Evolutionary conservation across 2,329 filamentous ascomycete genomes (phyloP), one percentile per base, ranked within the genome.

Genomic region (Cytospora piceicola): DNA sequence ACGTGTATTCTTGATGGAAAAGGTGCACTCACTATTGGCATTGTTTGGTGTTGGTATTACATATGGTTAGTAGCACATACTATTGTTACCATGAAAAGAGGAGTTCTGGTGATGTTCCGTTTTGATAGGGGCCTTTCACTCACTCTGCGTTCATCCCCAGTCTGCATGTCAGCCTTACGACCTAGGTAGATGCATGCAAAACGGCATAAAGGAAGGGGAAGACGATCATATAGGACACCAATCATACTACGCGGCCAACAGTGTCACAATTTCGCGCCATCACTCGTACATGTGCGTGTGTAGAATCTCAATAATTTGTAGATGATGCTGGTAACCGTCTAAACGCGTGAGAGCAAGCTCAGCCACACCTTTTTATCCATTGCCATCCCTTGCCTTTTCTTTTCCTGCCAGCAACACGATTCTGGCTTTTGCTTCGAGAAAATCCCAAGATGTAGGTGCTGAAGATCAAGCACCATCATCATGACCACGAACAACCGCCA

Each of bases 1-100:
- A 63, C 15, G 14, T 12, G 24, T 49, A 12, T 49, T 24, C n/a
- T 49, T 24, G 8, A 49, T 14, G 12, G 34, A 11, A 24, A 49
- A 8, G n/a, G 46, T 9, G 46, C 46, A 22, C 46, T 49, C 46
- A 11, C 46, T 57, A 36, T 51, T 63, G 39, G 22, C 24, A 62
- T 27, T 49, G 27, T 30, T 55, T 54, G 60, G 60, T 53, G 60
- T 63, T 63, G 55, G 39, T 53, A 63, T 51, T n/a, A 63, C 49
- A 49, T 24, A 24, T 14, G n/a, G n/a, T 20, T 46, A 46, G 55
- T 62, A 56, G 27, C 60, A 57, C 52, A 36, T 57, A 57, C 22
- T 24, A 49, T 51, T 46, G 46, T 54, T 42, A 39, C 27, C 53
- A 57, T 30, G 60, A 53, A 36, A 62, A n/a, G 20, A 63, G 14